These are phyloP conservation scores for Microcyclosporella mali DNA, from an alignment of 2,329 filamentous ascomycete genomes.

Conservation along the genomic window DNA sequence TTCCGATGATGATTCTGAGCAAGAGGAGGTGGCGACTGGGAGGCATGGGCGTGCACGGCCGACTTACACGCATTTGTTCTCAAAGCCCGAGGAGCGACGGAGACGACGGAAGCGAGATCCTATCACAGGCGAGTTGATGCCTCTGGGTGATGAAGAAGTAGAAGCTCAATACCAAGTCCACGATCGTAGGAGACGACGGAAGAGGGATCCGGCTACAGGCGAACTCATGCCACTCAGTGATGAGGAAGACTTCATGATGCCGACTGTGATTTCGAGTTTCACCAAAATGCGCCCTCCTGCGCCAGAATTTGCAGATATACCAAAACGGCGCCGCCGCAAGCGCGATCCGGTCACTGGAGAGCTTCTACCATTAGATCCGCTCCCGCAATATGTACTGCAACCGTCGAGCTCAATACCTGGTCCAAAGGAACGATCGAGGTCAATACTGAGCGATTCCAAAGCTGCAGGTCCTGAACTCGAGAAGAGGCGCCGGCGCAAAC, in stretches of 20 bases:
- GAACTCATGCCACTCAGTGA: slow-evolving; percentile 26
- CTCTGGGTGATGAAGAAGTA: slow-evolving; percentile 23
- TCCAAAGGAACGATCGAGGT: too few relatives aligned
- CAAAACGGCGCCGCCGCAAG: slow-evolving; percentile 24
- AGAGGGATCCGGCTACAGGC: slow-evolving; percentile 26
- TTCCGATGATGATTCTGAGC: slow-evolving; percentile 6
- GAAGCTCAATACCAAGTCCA: slow-evolving; percentile 5
- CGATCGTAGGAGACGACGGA: slow-evolving; percentile 19
- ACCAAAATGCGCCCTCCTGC: neutral
- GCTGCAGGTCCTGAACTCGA: neutral
- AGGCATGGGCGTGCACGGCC: slow-evolving; percentile 28
- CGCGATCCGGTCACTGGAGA: slow-evolving; percentile 28
- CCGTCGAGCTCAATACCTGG: too few relatives aligned
- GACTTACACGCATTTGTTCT: slow-evolving; percentile 28
- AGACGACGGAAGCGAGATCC: slow-evolving; percentile 27
- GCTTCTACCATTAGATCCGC: slow-evolving; percentile 18
- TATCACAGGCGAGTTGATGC: slow-evolving; percentile 25
- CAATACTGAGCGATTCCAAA: too few relatives aligned
- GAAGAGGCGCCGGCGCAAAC: slow-evolving; percentile 23
- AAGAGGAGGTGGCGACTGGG: slow-evolving; percentile 11
- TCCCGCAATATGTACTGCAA: neutral
- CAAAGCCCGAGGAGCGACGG: slow-evolving; percentile 10
- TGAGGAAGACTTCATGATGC: slow-evolving; percentile 1
- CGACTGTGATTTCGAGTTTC: neutral
- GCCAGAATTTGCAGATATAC: slow-evolving; percentile 1